Percentiles rank a stretch among this genome's conserved stretches.
Evolutionary conservation across 805 yeast species (phyloP).

Genomic region (Metschnikowia aberdeeniae): DNA sequence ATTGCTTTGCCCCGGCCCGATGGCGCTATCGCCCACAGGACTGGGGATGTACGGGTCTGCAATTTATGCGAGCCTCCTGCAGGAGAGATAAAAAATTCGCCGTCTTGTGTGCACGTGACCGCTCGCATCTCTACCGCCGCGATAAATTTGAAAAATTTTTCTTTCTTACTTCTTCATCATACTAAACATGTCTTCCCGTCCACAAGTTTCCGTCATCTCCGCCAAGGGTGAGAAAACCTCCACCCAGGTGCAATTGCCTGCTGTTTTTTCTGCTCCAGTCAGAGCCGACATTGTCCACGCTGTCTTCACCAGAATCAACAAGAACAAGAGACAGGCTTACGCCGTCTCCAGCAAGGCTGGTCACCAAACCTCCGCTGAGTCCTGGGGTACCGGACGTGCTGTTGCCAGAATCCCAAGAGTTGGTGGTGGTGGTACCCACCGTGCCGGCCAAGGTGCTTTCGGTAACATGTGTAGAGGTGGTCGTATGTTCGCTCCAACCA

Average conservation of each 20-base stretch:
- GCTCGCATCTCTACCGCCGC: constrained; percentile 1
- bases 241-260: constrained; percentile 88
- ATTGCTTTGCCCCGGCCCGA: no score
- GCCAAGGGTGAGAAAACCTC: constrained; percentile 83
- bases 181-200: constrained; percentile 49
- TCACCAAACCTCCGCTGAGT: constrained; percentile 99
- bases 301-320: constrained; percentile 97
- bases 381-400: constrained; percentile 99
- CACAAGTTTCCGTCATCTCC: constrained; percentile 95
- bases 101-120: constrained; percentile 6
- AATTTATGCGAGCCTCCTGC: not conserved
- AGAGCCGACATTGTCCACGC: constrained; percentile 99
- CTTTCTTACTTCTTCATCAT: constrained; percentile 7
- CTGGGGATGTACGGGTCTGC: no score
- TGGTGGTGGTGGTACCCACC: constrained; percentile 99
- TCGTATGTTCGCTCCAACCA: constrained; percentile 99
- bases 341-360: constrained; percentile 99
- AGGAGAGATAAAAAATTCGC: not conserved
- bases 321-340: constrained; percentile 99
- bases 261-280: constrained; percentile 99
- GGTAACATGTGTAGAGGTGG: constrained; percentile 99
- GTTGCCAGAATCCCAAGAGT: constrained; percentile 99
- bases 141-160: not conserved
- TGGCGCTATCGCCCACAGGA: no score
- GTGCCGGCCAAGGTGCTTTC: constrained; percentile 99